Evolutionary conservation across 306 rosid genomes (phyloP).

Genomic region (Senna siamea): DNA sequence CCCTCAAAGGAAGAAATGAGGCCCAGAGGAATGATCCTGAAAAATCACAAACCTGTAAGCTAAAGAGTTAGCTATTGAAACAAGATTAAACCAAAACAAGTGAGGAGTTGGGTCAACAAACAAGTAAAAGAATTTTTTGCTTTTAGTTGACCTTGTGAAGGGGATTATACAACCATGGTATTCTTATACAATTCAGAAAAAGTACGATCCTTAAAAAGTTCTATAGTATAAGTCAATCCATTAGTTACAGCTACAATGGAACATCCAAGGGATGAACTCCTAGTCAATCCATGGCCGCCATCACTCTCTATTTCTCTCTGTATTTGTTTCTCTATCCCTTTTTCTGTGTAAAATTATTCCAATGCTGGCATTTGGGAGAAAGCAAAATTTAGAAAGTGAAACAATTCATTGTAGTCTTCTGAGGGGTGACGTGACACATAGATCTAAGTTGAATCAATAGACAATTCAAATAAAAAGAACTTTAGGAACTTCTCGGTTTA

Average conservation of each 20-base stretch:
- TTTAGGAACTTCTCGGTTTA: too few species aligned
- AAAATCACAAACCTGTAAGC: constrained; percentile 76
- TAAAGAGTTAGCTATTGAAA: constrained; percentile 28
- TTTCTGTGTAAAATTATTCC: too few species aligned
- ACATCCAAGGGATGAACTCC: constrained; percentile 56
- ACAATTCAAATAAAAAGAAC: too few species aligned
- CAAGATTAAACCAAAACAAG: constrained; percentile 3
- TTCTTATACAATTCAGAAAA: constrained; percentile 76
- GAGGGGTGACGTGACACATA: too few species aligned
- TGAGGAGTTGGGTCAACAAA: constrained; percentile 3
- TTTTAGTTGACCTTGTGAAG: background rate
- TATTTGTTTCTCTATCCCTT: too few species aligned
- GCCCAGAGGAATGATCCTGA: constrained; percentile 96
- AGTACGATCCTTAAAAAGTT: constrained; percentile 76
- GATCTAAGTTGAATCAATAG: too few species aligned
- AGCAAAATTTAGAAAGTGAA: too few species aligned
- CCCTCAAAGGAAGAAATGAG: constrained; percentile 82
- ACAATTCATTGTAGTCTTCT: too few species aligned
- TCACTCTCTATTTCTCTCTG: too few species aligned
- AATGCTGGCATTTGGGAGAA: too few species aligned
- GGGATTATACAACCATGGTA: constrained; percentile 57
- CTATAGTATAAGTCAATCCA: constrained; percentile 41
- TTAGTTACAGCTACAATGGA: constrained; percentile 50
- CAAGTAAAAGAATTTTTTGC: background rate
- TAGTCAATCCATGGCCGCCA: too few species aligned